phyloP scores from a whole-genome alignment of 2,329 filamentous ascomycete genomes.

The Aspergillus neotritici region DNA sequence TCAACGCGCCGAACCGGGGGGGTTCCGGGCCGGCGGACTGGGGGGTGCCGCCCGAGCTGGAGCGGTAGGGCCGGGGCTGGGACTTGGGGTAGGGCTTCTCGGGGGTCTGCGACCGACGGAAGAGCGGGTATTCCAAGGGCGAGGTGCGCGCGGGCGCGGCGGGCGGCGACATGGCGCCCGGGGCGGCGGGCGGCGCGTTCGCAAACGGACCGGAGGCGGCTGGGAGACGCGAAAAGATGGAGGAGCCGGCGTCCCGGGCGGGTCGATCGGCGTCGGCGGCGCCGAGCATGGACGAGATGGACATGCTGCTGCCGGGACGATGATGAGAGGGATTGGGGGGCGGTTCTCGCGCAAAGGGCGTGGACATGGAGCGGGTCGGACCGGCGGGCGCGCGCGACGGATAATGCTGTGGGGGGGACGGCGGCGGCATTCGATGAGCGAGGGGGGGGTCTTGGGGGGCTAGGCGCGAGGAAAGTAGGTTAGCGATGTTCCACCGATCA shows the following conservation, averaged over 20 bases:
- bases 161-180: conserved; percentile 41
- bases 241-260: conserved; percentile 42
- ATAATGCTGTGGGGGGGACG: conserved; percentile 47
- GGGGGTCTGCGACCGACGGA: conserved; percentile 66
- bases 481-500: conserved; percentile 1
- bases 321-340: conserved; percentile 48
- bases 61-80: conserved; percentile 31
- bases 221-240: conserved; percentile 46
- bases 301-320: conserved; percentile 62
- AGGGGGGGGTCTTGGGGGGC: conserved; percentile 29
- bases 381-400: conserved; percentile 37
- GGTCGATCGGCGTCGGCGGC: conserved; percentile 45
- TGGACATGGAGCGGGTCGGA: conserved; percentile 35
- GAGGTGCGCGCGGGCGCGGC: conserved; percentile 38
- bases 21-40: conserved; percentile 24
- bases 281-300: conserved; percentile 67
- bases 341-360: conserved; percentile 49
- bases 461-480: conserved; percentile 10
- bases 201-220: conserved; percentile 29
- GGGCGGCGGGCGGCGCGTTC: conserved; percentile 28
- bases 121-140: conserved; percentile 56
- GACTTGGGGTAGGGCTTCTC: conserved; percentile 57
- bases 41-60: conserved; percentile 31
- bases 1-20: conserved; percentile 27
- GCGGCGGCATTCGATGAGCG: conserved; percentile 47